Evolutionary conservation across 176 grass and related monocot genomes (phyloP), one percentile per base, ranked within the genome.

Genomic region (Oryza rufipogon): DNA sequence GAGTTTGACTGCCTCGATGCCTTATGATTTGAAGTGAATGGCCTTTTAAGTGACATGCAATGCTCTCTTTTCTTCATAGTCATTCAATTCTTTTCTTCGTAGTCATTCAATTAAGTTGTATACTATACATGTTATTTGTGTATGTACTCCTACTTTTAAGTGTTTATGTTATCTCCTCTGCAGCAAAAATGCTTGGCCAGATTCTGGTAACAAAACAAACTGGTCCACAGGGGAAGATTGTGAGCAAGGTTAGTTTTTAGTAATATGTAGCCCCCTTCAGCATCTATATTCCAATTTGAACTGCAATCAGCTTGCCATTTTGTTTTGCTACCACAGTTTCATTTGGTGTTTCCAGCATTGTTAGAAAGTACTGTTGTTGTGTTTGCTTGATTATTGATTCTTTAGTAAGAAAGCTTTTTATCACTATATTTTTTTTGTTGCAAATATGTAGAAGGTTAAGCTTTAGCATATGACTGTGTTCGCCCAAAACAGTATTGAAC

Each of bases 181-280:
- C 89, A 99, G 96, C 89, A 48, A 99, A 99, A 93, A 99, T 99
- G 96, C 91, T 99, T 52, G 86, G 90, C 54, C 93, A 99, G 85
- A 94, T 99, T 88, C 88, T 99, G 78, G 93, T 99, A 84, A 99
- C 93, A 11, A 99, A 96, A 74, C 96, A 99, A 90, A 92, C 96
- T 81, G 96, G 96, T 68, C 91, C 93, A 25, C 89, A 92, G 81
- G 93, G 96, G 71, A 99, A 99, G 83, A 85, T 99, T 91, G 96
- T 99, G 81, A 89, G 86, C 96, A 99, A 99, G 93, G 96, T 99
- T 77, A 64, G 75, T 66, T 83, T 69, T 64, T 89, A 61, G 65
- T 25, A 66, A 51, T 66, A 17, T 51, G 12, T 69, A 22, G 0
- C 63, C 8, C 3, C 48, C 5, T 68, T 86, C 30, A 77, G 58